Evolutionary conservation across 2,329 filamentous ascomycete genomes (phyloP), one percentile per base, ranked within the genome.

Genomic region (Aspergillus sp.): DNA sequence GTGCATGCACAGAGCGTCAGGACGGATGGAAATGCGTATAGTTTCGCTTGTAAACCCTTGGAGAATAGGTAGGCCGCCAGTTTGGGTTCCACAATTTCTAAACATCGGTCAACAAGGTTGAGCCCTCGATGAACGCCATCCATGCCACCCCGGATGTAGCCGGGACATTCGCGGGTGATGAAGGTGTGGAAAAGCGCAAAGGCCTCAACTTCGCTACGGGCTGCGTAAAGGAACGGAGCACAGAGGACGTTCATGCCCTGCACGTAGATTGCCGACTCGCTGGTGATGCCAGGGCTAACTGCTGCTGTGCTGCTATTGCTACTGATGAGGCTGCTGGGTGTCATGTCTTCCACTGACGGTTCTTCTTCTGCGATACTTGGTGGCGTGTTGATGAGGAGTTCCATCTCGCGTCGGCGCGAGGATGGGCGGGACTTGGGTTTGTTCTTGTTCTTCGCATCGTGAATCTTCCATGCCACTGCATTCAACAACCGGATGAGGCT

Each of bases 221-320:
- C 93, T 5, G 91, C 92, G 73, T 99, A 99, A 46, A 99, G 82
- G 70, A 99, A 97, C 0, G 95, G 95, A 1, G 95, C 95, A 9
- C 93, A 93, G 15, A 99, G 84, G 41, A 99, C 95, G 72, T 99
- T 99, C 93, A 99, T 98, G 64, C 95, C 95, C 75, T 99, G 95
- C 2, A 99, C 93, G 68, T 99, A 99, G 41, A 90, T 93, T 33
- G 92, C 91, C 11, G 90, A 84, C 66, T 91, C 88, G 33, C 79
- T 77, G 64, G 88, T 83, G 34, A 63, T 61, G 19, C 59, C 57
- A 54, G 48, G 57, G 13, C 48, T 46, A 17, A 34, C 37, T 20
- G 46, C 27, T 12, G 49, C 39, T 30, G 59, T 59, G 17, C 56
- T 60, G 40, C 42, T 57, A 22, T 60, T 57, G 57, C 59, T 63